Evolutionary conservation across 2,329 filamentous ascomycete genomes (phyloP).

Genomic region (Colletotrichum camelliae): DNA sequence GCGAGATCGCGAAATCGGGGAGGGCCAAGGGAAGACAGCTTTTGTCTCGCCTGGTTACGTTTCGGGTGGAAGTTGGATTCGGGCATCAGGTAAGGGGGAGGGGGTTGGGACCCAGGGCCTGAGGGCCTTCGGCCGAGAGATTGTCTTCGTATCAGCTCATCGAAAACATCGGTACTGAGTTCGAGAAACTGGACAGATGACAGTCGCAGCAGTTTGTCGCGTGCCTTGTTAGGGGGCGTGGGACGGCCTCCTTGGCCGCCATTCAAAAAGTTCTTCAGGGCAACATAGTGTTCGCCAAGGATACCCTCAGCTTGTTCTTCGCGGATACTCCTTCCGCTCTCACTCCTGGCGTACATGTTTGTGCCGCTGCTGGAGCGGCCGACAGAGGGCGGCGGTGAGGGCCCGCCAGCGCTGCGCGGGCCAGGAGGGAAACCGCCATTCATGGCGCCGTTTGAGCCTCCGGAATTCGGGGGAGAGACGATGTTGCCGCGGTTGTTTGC

Average conservation of each 20-base stretch:
- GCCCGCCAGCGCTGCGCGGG: conserved; percentile 63
- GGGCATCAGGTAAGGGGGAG: conserved; percentile 80
- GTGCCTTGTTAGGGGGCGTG: conserved; percentile 82
- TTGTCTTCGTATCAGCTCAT: conserved; percentile 90
- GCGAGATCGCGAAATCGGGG: conserved; percentile 90
- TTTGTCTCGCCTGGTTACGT: conserved; percentile 95
- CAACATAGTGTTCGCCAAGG: conserved; percentile 80
- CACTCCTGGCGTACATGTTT: conserved; percentile 69
- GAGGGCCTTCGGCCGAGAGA: conserved; percentile 62
- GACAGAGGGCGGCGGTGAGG: conserved; percentile 89
- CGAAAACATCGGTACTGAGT: conserved; percentile 95
- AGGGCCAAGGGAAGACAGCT: conserved; percentile 86
- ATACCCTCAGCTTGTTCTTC: conserved; percentile 67
- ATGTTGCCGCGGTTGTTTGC: conserved; percentile 63
- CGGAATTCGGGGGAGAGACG: conserved; percentile 73
- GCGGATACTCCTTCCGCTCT: conserved; percentile 65
- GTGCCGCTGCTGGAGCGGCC: conserved; percentile 85
- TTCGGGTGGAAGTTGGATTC: conserved; percentile 93
- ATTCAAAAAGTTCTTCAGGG: conserved; percentile 80
- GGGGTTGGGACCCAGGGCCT: conserved; percentile 54
- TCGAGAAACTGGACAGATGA: conserved; percentile 96
- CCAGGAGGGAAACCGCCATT: conserved; percentile 62
- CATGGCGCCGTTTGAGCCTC: conserved; percentile 62
- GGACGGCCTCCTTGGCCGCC: conserved; percentile 77
- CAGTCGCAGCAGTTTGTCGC: conserved; percentile 90